Percentiles rank a stretch among this genome's conserved stretches.
Evolutionary conservation across 163 green algal species (phyloP).

Genomic region (Trebouxia gelatinosa): DNA sequence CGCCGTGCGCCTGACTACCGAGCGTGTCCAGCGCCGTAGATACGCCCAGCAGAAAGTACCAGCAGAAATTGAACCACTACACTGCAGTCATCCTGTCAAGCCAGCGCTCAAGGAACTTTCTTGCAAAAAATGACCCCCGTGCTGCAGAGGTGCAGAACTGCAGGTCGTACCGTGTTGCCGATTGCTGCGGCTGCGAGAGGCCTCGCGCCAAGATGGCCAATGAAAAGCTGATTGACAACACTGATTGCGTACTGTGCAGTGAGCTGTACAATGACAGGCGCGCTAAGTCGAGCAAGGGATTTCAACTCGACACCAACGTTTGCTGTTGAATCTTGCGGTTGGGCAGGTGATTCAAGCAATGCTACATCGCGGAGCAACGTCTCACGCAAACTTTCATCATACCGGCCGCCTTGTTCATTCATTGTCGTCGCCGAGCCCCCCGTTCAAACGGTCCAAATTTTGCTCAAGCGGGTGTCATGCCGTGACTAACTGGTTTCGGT

Average conservation of each 20-base stretch:
- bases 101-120: no score
- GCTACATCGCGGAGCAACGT: no score
- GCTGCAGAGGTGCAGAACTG: no score
- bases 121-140: no score
- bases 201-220: slow-evolving; percentile 53
- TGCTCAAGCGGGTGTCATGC: no score
- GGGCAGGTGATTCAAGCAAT: no score
- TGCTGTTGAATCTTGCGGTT: not conserved
- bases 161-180: slow-evolving; percentile 56
- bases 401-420: not conserved
- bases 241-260: slow-evolving; percentile 44
- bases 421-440: no score
- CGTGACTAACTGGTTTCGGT: no score
- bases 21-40: slow-evolving; percentile 60
- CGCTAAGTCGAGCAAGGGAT: slow-evolving; percentile 1
- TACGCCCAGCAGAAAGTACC: slow-evolving; percentile 44
- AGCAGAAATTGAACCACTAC: slow-evolving; percentile 46
- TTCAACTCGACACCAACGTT: not conserved
- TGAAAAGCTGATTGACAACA: slow-evolving; percentile 43
- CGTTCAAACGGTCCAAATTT: no score
- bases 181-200: slow-evolving; percentile 59
- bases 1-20: slow-evolving; percentile 58
- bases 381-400: not conserved
- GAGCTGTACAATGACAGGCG: slow-evolving; percentile 23
- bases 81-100: slow-evolving; percentile 26